Evolutionary conservation across 2,329 filamentous ascomycete genomes (phyloP), one percentile per base, ranked within the genome.

Genomic region (Aspergillus sp.): DNA sequence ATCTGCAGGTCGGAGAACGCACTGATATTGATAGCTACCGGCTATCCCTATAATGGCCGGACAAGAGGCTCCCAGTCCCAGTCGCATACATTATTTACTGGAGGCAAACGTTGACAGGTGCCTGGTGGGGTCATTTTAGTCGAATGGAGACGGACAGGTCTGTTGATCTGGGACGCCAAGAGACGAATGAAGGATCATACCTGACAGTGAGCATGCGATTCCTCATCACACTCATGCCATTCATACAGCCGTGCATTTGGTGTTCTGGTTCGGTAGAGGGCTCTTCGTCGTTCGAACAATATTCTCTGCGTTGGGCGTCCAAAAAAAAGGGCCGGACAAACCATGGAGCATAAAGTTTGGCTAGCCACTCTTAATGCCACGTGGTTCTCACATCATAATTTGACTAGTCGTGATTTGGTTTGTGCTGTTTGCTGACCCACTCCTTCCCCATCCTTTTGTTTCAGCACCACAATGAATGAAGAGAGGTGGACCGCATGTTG

Each of bases 281-380:
- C 27, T 30, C 27, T 30, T 30, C 9, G 9, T 30, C 27, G 27
- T 30, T 11, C 27, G 9, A 37, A 37, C 15, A 7, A n/a, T 37
- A 37, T 15, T n/a, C 34, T 37, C 34, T 6, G 8, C 15, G 15
- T 15, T 4, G 15, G 34, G 15, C 12, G 13, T 13, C 19, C 19
- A 9, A 20, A 20, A 44, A 20, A 20, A 44, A 44, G 15, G 22
- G 8, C 19, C 17, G 37, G 34, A 54, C 34, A 50, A 50, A 22
- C 39, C 51, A 50, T 54, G 39, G 51, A 58, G 51, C 40, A 58
- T 45, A 53, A 54, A 39, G 56, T 58, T 58, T 50, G 33, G 15
- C 56, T 54, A 58, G 22, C 45, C 30, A 58, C 46, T 51, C 56
- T 58, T 50, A 50, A 50, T 50, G 47, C 56, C 56, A 58, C 50